A percentile compares a stretch with the other conserved stretches of the same genome.
phyloP scores from a whole-genome alignment of 2,329 filamentous ascomycete species.

The Aschersonia sp. region DNA sequence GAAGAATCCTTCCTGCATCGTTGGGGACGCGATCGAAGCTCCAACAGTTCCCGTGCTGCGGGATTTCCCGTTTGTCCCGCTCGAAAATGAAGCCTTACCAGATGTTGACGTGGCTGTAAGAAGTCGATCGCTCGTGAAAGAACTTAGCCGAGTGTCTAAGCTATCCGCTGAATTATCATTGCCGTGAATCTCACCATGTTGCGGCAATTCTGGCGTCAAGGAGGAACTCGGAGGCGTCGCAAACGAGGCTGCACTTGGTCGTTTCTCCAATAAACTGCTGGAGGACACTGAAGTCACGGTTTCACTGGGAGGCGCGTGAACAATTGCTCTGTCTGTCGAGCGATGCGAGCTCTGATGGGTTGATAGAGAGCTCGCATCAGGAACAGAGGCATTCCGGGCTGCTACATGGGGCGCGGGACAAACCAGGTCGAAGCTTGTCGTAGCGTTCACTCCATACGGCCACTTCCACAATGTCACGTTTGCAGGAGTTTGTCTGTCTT shows the following conservation, averaged over 20 bases:
- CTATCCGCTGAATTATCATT: background rate
- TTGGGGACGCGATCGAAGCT: constrained; percentile 38
- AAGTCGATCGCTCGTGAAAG: constrained; percentile 1
- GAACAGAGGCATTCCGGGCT: background rate
- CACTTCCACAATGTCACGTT: background rate
- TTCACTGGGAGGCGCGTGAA: background rate
- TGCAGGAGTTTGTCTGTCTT: background rate
- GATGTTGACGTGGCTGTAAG: constrained; percentile 2
- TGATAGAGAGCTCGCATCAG: background rate
- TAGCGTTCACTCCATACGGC: background rate
- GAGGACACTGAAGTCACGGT: background rate
- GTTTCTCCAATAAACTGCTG: background rate
- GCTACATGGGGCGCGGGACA: background rate
- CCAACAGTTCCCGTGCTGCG: constrained; percentile 14
- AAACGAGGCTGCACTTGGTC: background rate
- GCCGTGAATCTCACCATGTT: background rate
- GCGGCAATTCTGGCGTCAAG: background rate
- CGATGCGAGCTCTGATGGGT: background rate
- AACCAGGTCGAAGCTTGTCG: background rate
- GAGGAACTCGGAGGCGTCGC: background rate
- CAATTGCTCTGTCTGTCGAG: background rate
- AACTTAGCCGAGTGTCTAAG: background rate
- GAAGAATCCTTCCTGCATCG: constrained; percentile 95
- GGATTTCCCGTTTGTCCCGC: constrained; percentile 10
- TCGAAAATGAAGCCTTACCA: constrained; percentile 3